These are phyloP conservation scores for Fusarium mundagurra DNA, from an alignment of 2,329 filamentous ascomycete genomes.

Conservation along the genomic window DNA sequence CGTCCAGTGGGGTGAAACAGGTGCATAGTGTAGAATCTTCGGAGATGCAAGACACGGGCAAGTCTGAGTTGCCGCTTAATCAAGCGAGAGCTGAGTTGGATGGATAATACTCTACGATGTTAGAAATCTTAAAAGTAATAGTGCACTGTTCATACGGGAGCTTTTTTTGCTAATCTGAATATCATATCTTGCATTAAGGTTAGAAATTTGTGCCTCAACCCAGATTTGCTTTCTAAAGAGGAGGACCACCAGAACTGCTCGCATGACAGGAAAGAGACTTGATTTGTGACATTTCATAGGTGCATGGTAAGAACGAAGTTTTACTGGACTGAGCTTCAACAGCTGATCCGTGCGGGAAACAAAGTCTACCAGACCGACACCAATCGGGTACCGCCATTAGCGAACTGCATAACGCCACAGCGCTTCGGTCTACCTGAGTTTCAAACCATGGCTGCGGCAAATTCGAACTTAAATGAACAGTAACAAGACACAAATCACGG, in stretches of 20 bases:
- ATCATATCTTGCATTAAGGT: fast-evolving
- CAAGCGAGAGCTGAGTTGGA: not conserved
- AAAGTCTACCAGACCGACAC: fast-evolving
- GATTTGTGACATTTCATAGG: fast-evolving
- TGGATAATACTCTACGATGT: fast-evolving
- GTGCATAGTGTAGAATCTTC: not conserved
- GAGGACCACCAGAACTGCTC: fast-evolving
- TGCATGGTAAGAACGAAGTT: fast-evolving
- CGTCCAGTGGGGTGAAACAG: fast-evolving
- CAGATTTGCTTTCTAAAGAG: fast-evolving
- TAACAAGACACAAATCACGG: too few relatives aligned
- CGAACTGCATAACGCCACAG: not conserved
- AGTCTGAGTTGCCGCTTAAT: fast-evolving
- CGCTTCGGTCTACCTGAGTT: too few relatives aligned
- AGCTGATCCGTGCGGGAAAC: not conserved
- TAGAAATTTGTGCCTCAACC: fast-evolving
- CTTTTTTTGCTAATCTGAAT: fast-evolving
- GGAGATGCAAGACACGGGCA: not conserved
- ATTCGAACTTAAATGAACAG: not conserved
- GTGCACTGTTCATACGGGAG: fast-evolving
- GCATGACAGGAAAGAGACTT: too few relatives aligned
- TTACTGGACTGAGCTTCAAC: fast-evolving
- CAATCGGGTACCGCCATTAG: not conserved
- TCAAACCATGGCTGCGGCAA: too few relatives aligned
- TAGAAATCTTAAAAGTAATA: not conserved